These are phyloP conservation scores for Tephrocybe sp. DNA, from an alignment of 768 basidiomycete genomes.

Conservation along the genomic window DNA sequence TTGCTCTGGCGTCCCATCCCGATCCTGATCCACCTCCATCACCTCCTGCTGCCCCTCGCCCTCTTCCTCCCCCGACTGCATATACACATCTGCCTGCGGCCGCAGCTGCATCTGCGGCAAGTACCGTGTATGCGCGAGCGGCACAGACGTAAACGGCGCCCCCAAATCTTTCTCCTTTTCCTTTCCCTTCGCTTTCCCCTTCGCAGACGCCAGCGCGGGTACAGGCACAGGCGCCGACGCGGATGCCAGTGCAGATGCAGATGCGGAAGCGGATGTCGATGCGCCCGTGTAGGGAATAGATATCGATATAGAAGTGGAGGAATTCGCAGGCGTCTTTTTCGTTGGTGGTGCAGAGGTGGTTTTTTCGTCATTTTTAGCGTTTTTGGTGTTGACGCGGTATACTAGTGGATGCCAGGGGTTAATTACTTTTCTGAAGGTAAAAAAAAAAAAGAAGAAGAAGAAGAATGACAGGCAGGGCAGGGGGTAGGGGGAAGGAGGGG, in stretches of 20 bases:
- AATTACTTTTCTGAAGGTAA: no score
- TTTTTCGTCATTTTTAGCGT: no score
- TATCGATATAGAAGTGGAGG: no score
- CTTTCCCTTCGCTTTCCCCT: slow-evolving; percentile 26
- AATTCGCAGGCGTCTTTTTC: no score
- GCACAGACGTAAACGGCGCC: slow-evolving; percentile 29
- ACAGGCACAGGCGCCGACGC: slow-evolving; percentile 15
- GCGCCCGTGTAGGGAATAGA: background rate
- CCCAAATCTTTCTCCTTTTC: slow-evolving; percentile 34
- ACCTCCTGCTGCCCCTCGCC: slow-evolving; percentile 24
- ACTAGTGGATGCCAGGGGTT: no score
- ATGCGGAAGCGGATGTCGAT: slow-evolving; percentile 2
- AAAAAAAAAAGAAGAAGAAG: no score
- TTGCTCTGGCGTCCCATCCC: slow-evolving; percentile 21
- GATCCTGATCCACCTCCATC: slow-evolving; percentile 31
- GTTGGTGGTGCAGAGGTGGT: no score
- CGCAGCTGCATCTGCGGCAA: no score
- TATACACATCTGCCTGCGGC: background rate
- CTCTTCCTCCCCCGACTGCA: slow-evolving; percentile 20
- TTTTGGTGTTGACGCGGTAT: no score
- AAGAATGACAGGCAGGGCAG: slow-evolving; percentile 18
- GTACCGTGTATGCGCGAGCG: slow-evolving; percentile 13
- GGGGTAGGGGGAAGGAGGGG: slow-evolving; percentile 41
- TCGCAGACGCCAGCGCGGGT: slow-evolving; percentile 12
- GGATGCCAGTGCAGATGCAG: slow-evolving; percentile 18